Evolutionary conservation across 2,329 filamentous ascomycete species (phyloP), one percentile per base, ranked within the genome.

Genomic region (Neonectria ditissima): DNA sequence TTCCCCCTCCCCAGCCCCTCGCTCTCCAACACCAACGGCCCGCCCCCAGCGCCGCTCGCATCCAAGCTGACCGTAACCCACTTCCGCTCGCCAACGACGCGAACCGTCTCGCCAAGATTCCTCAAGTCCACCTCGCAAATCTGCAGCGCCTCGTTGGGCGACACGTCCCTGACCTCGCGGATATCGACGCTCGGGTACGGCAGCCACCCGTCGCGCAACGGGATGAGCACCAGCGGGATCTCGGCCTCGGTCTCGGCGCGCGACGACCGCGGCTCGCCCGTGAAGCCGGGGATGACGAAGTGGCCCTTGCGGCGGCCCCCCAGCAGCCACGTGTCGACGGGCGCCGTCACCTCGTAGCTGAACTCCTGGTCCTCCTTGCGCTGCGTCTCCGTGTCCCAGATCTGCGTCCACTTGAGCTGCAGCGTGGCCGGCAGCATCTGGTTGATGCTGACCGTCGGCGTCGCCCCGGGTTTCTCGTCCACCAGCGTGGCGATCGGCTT

Each of bases 151-250:
- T 65, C 69, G 30, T 47, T 66, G 65, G 66, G 65, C 3, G 73
- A 76, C 5, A 60, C 51, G 8, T 73, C 69, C 58, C 79, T 76
- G 8, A 89, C 82, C 75, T 89, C 89, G 47, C 91, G 88, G 37
- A 98, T 91, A 54, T 97, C 94, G 2, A 98, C 84, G 8, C 80
- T 85, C 0, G 96, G 96, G 28, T 94, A 88, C 1, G 93, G 84
- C n/a, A 96, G 79, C 74, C 89, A 89, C 1, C 96, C 95, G 28
- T 93, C 84, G 56, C 91, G 87, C 48, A 97, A 84, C 1, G 96
- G 94, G 13, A 98, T 88, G 10, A 98, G 82, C 56, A 97, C 82
- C 8, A 98, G 79, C 0, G 89, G 86, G 66, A 97, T 86, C 58
- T 85, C 80, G 1, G 84, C 83, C 69, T 87, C 84, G 1, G 82